Evolutionary conservation across 148 eudicot genomes (phyloP), one percentile per base, ranked within the genome.

Genomic region (Polygonum maritimum): DNA sequence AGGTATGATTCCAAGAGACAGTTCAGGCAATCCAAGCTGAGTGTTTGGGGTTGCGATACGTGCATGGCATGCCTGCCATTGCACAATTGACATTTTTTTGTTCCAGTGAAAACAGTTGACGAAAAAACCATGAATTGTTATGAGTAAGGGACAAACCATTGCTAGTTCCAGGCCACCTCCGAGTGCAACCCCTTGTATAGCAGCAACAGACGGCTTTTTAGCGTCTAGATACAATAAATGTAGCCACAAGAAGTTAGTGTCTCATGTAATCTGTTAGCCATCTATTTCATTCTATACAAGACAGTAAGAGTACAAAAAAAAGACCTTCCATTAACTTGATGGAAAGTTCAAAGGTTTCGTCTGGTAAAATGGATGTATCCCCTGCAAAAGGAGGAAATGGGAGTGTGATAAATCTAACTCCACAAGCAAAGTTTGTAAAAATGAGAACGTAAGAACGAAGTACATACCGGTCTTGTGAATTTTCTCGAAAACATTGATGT

Each of bases 101-200:
- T 65, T 52, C 2, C 41, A 65, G 1, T 0, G 7, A 19, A 65
- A 36, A 65, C 40, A 19, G 14, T 16, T 63, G 39, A 4, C 12
- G 31, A 14, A 13, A 19, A 57, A 21, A 22, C 45, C 11, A 22
- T 7, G 21, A 36, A 67, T 35, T 21, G 21, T 21, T 57, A 57
- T 10, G 12, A 60, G 15, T 33, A 9, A 69, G 35, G 69, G 36
- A 81, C 98, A 60, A 84, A 94, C 98, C 98, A 94, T 54, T 73
- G 97, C 91, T 71, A 94, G 41, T 82, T 94, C 98, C 78, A 94
- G 83, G 82, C 98, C 98, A 82, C 97, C 97, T 69, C 98, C 98
- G 72, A 91, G 92, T 75, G 97, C 98, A 79, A 91, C 90, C 69
- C 98, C 98, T 85, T 85, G 81, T 75, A 94, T 75, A 71, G 94